Evolutionary conservation across 139 green algal genomes (phyloP), one percentile per base, ranked within the genome.

Genomic region (Chlamydomonas eustigma): DNA sequence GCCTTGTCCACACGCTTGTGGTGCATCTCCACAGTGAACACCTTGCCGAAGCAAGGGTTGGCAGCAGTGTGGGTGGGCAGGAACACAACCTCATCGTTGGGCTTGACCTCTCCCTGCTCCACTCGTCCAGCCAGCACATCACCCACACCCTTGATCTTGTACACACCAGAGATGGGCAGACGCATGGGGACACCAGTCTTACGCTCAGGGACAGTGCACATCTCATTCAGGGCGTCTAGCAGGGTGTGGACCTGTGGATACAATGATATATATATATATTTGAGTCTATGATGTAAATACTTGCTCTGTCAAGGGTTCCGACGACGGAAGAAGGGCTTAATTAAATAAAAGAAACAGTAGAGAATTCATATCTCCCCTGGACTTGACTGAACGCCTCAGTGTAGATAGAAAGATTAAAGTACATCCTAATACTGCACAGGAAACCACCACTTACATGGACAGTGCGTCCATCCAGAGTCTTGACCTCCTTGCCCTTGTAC

Each of bases 11-110:
- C 88, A 78, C 90, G 90, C 94, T 98, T 95, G 90, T 99, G 95
- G 92, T 99, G 95, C 95, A 99, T 98, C 93, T 99, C 95, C 78
- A 99, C 93, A 51, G 95, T 97, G 89, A 97, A 97, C 69, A 98
- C 94, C 91, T 97, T 97, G 90, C 92, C 94, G 33, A 83, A 80
- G 86, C 92, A 97, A 50, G 91, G 87, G 89, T 94, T 95, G 83
- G 90, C 92, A 67, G 80, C 75, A 82, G 90, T 95, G 88, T 96
- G 88, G 79, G 91, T 97, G 80, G 90, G 90, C 83, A 92, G 83
- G 90, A 96, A 94, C 64, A 94, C 63, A 38, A 97, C 91, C 79
- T 97, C 94, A 81, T 96, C 90, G 73, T 87, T 85, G 66, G 93
- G 92, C 92, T 97, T 97, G 78, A 99, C 89, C 18, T 95, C 66